Evolutionary conservation across 202 grass and related monocot species (phyloP).

Genomic region (Schoenoplectus tabernaemontani): DNA sequence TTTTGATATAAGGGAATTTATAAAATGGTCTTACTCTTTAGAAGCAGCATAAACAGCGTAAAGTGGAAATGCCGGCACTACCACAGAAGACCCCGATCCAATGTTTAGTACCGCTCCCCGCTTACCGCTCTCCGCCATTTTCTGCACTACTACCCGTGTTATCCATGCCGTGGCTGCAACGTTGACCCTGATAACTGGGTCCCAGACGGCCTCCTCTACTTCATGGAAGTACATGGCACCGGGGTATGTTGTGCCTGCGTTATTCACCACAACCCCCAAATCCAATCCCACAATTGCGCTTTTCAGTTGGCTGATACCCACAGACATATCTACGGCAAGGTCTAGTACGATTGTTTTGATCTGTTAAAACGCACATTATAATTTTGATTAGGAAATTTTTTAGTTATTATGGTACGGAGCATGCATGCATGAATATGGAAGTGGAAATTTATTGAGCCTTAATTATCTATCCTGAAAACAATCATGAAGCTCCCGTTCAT

Average conservation of each 20-base stretch:
- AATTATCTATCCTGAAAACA: not conserved
- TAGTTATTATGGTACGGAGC: not conserved
- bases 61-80: constrained; percentile 60
- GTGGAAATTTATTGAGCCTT: not conserved
- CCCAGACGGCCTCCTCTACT: constrained; percentile 26
- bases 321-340: constrained; percentile 32
- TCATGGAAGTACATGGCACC: constrained; percentile 75
- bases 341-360: constrained; percentile 43
- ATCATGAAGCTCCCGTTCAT: not conserved
- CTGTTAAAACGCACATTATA: not conserved
- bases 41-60: constrained; percentile 70
- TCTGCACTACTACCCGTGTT: constrained; percentile 35
- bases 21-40: constrained; percentile 53
- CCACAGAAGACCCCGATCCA: constrained; percentile 47
- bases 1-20: not conserved
- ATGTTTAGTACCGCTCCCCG: constrained; percentile 59
- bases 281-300: constrained; percentile 36
- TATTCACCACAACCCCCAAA: constrained; percentile 65
- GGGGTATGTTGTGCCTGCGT: constrained; percentile 64
- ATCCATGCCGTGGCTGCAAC: constrained; percentile 46
- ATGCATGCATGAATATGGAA: not conserved
- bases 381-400: not conserved
- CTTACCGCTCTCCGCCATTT: constrained; percentile 26
- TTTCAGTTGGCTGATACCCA: constrained; percentile 18
- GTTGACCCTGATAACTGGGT: constrained; percentile 45